Conservation (phyloP, 202 grass and related monocot genomes). For the Setaria italica region DNA sequence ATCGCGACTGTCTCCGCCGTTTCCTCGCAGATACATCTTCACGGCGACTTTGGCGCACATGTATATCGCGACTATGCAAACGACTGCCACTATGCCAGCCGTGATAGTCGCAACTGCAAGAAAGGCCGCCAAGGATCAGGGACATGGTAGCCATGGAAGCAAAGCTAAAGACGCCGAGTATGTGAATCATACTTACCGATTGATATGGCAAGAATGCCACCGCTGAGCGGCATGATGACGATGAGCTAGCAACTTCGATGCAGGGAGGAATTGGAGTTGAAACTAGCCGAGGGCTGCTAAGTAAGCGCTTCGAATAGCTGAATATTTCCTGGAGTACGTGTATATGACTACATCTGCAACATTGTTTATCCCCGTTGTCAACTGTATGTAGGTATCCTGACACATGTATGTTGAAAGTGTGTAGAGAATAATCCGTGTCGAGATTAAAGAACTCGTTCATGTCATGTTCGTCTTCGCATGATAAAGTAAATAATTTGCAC, state of each 20-base stretch:
- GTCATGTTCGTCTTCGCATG: background rate
- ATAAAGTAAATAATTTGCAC: background rate
- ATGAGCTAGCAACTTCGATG: background rate
- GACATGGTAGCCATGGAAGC: background rate
- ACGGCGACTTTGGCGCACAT: conserved; percentile 25
- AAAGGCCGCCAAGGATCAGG: background rate
- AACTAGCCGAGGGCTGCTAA: background rate
- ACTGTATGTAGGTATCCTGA: background rate
- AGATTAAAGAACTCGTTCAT: background rate
- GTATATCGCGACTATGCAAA: conserved; percentile 34
- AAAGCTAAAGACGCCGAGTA: background rate
- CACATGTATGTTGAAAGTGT: background rate
- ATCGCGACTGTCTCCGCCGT: background rate
- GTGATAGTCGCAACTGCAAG: conserved; percentile 46
- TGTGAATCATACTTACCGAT: conserved; percentile 30
- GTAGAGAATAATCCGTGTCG: background rate
- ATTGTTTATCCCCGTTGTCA: background rate
- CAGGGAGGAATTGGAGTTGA: background rate
- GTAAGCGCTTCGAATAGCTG: background rate
- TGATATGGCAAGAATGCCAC: conserved; percentile 1
- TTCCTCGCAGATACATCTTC: background rate
- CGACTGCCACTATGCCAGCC: conserved; percentile 35
- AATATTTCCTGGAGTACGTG: background rate
- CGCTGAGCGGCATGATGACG: conserved; percentile 11
- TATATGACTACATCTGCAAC: background rate